Conservation (phyloP, 2,329 filamentous ascomycete genomes). For the Aspergillus carbonarius region DNA sequence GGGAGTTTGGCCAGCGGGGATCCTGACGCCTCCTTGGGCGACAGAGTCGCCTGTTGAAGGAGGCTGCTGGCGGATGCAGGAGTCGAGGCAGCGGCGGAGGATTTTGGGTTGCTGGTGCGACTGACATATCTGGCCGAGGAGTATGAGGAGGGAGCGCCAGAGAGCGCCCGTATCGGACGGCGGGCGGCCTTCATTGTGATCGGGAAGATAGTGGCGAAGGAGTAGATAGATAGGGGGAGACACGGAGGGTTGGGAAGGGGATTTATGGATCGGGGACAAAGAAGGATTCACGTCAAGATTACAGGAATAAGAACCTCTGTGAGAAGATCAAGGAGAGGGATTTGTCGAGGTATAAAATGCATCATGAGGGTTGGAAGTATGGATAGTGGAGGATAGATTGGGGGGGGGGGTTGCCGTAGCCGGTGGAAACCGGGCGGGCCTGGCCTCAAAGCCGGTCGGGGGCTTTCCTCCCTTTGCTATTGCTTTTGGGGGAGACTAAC, state of each 20-base stretch:
- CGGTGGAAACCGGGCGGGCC: conserved; percentile 25
- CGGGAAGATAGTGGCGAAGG: conserved; percentile 3
- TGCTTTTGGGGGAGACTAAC: neutral
- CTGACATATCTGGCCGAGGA: conserved; percentile 29
- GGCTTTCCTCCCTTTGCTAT: neutral
- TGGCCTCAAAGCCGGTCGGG: neutral
- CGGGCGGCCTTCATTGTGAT: conserved; percentile 31
- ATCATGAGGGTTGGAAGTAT: neutral
- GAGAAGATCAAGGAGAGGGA: neutral
- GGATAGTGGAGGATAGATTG: neutral
- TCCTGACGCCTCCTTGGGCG: conserved; percentile 24
- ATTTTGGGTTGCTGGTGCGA: conserved; percentile 33
- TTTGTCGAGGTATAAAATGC: neutral
- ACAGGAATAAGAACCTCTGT: neutral
- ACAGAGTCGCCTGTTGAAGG: conserved; percentile 23
- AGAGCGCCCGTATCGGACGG: conserved; percentile 26
- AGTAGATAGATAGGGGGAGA: neutral
- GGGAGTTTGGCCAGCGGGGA: conserved; percentile 38
- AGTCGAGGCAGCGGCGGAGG: conserved; percentile 28
- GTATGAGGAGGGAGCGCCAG: conserved; percentile 10
- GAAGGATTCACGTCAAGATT: neutral
- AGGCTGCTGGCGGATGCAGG: conserved; percentile 18
- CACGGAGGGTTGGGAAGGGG: neutral
- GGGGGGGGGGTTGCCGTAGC: conserved; percentile 2
- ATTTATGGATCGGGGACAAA: neutral